A percentile compares a stretch with the other conserved stretches of the same genome.
These are phyloP conservation scores for Moricandia moricandioides DNA, from an alignment of 345 rosid genomes.

Conservation along the genomic window DNA sequence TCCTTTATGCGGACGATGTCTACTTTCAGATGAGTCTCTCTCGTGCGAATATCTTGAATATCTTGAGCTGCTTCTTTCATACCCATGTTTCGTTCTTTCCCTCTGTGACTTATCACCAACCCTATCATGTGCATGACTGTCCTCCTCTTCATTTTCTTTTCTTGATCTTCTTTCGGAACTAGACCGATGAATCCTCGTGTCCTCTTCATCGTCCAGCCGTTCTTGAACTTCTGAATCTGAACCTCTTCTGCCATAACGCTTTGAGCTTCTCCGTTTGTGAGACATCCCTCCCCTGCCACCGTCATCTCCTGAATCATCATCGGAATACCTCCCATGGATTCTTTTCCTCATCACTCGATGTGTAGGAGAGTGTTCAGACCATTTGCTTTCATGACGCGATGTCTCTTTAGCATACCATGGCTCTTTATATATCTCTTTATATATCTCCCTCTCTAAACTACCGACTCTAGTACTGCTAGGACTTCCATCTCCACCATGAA, in stretches of 20 bases:
- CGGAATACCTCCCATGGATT: conserved; percentile 29
- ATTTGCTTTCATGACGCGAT: conserved; percentile 15
- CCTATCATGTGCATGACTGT: conserved; percentile 13
- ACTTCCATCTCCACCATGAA: conserved; percentile 34
- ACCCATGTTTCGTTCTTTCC: no score
- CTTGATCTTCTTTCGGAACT: conserved; percentile 34
- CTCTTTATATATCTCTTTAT: conserved; percentile 26
- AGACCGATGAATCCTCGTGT: conserved; percentile 17
- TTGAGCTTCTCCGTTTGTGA: conserved; percentile 5
- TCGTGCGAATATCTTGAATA: background rate
- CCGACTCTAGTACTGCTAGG: conserved; percentile 38
- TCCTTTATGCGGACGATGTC: conserved; percentile 15
- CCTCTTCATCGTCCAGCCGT: conserved; percentile 14
- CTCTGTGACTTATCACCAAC: conserved; percentile 23
- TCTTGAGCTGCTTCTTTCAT: conserved; percentile 13
- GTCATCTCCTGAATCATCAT: conserved; percentile 31
- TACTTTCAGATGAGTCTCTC: conserved; percentile 2
- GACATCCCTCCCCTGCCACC: background rate
- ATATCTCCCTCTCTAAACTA: conserved; percentile 37
- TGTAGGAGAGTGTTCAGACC: conserved; percentile 38
- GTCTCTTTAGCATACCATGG: conserved; percentile 29
- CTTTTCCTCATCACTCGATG: conserved; percentile 17
- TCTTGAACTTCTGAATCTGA: conserved; percentile 24
- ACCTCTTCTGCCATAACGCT: background rate
- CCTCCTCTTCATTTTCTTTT: conserved; percentile 15